A percentile compares a stretch with the other conserved stretches of the same genome.
These are phyloP conservation scores for Candida glucosophila DNA, from an alignment of 1,139 yeast species.

Conservation along the genomic window DNA sequence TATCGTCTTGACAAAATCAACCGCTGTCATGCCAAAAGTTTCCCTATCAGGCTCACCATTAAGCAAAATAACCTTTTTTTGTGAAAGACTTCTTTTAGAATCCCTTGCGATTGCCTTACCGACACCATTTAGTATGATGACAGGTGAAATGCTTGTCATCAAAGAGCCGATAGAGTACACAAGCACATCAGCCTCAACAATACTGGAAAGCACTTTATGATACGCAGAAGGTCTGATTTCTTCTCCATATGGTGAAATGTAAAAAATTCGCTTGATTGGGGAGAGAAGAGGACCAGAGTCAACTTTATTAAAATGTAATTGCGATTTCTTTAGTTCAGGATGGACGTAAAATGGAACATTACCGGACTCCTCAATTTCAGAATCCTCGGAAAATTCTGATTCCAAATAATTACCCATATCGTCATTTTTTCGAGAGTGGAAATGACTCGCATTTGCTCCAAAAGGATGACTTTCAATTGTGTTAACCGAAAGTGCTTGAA, in stretches of 20 bases:
- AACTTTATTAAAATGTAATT: constrained; percentile 59
- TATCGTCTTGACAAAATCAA: constrained; percentile 48
- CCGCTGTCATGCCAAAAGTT: constrained; percentile 57
- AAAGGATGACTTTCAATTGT: constrained; percentile 18
- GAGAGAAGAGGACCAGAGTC: constrained; percentile 56
- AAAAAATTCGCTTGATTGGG: constrained; percentile 66
- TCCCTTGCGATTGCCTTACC: constrained; percentile 48
- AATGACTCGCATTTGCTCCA: neutral
- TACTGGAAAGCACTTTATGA: constrained; percentile 46
- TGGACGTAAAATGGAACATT: constrained; percentile 71
- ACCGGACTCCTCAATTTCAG: constrained; percentile 40
- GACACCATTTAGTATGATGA: constrained; percentile 63
- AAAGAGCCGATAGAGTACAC: constrained; percentile 81
- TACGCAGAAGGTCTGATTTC: constrained; percentile 78
- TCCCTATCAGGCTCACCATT: constrained; percentile 76
- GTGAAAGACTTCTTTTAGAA: constrained; percentile 13
- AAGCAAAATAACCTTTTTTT: constrained; percentile 45
- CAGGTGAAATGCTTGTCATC: constrained; percentile 80
- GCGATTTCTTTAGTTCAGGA: constrained; percentile 70
- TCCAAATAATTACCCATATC: constrained; percentile 1
- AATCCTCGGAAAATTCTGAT: constrained; percentile 16
- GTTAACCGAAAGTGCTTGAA: constrained; percentile 16
- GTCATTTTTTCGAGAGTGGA: constrained; percentile 1
- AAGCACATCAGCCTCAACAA: constrained; percentile 46
- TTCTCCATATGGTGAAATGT: constrained; percentile 83